Evolutionary conservation across 2,329 filamentous ascomycete genomes (phyloP), one percentile per base, ranked within the genome.

Genomic region (Aureobasidium uvarum): DNA sequence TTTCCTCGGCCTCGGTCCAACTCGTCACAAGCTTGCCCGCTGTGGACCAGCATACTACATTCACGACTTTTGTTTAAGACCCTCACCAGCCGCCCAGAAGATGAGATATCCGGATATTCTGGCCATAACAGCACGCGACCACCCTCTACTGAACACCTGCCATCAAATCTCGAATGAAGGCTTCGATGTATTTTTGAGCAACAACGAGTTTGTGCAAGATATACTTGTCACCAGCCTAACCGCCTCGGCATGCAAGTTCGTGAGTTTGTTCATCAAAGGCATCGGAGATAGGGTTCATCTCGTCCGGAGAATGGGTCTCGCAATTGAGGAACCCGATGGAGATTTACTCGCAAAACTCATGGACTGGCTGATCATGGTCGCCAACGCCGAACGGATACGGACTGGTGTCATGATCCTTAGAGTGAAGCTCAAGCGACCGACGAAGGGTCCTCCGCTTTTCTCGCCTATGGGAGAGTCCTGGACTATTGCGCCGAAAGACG

Each of bases 11-110:
- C 23, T 62, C 5, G 59, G 59, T 16, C 59, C 45, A 18, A 43
- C 59, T 18, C 14, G 20, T 5, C 38, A 62, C 38, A 41, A 28
- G 10, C 23, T 14, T 2, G 5, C 23, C 3, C 33, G 46, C 45
- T 62, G 59, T 31, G 33, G 20, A 5, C 59, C 59, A 43, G 46
- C 59, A 43, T 52, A 41, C 46, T 62, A 62, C 11, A 48, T 62
- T 8, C 59, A 43, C 5, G 31, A 38, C 23, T 62, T 36, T 6
- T 41, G 36, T n/a, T 2, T 52, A 33, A 36, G 23, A 25, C 45
- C 58, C 8, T 50, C 46, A 11, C 45, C 46, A 16, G 33, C 36
- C 6, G 28, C 28, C 10, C 28, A n/a, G 3, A 62, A 43, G 11
- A 25, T 38, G 43, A 33, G 16, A 5, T 13, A 28, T 8, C 59